Base-by-base conservation (phyloP, 2,329 filamentous ascomycete species). In the Ophiosphaerella narmari region DNA sequence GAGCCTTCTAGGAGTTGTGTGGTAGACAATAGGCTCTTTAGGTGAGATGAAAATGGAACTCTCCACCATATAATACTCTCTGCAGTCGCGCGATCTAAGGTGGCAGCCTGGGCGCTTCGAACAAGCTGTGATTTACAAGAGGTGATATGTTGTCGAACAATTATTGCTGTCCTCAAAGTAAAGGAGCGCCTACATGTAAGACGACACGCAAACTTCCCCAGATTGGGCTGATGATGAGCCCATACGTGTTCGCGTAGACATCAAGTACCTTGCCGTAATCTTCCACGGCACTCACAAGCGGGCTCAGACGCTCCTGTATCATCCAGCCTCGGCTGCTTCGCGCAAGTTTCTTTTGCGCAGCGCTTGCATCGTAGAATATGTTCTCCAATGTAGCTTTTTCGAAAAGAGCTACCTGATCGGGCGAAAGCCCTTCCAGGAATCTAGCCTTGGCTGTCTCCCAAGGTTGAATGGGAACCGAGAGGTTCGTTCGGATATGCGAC, bases 141-240 rank as follows among this genome's bases (percentile, higher is more conserved):
- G 18, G 18, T 4, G 3, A 21, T 21, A 21, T 21, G 3, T 21
- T 21, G 3, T 21, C 18, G 18, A 21, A 4, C 18, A 21, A 4
- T 5, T 21, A 5, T 4, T 21, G 1, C 18, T 21, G 4, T 21
- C 18, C 18, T 21, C 24, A 24, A 23, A 31, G n/a, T 12, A 14
- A 12, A 31, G 2, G 32, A 11, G 16, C 16, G 41, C 48, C 48
- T 47, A 62, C 53, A 40, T 62, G 55, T 14, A 65, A 21, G 6
- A 60, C 34, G 1, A 65, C 52, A 12, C 60, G 46, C 5, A 65
- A 38, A 33, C 59, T 62, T 21, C 62, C 60, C 62, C 57, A 65
- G 2, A 66, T 33, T 13, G 56, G 62, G 39, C 49, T 56, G 9
- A 66, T 31, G 11, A 65, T 42, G 7, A 60, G 45, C 4, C 42